Percentiles rank a stretch among this genome's conserved stretches.
Evolutionary conservation across 176 grass and related monocot species (phyloP).

Genomic region (Neostapfia colusana): DNA sequence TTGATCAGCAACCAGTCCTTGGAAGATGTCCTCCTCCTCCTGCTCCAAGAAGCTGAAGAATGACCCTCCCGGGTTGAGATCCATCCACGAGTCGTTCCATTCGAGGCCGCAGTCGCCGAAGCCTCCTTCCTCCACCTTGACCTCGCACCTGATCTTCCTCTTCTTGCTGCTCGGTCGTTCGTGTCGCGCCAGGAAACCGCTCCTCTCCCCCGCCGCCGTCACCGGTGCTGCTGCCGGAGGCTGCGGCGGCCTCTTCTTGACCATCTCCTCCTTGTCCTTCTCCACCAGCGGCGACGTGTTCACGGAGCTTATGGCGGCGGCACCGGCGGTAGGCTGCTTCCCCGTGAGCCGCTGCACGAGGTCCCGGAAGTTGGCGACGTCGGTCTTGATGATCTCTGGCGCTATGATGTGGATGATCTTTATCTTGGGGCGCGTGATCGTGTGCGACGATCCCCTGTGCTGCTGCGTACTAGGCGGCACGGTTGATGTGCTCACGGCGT

Average conservation of each 20-base stretch:
- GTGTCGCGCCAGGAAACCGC: background rate
- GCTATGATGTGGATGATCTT: conserved; percentile 71
- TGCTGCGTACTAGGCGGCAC: background rate
- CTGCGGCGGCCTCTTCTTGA: conserved; percentile 40
- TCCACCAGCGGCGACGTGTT: background rate
- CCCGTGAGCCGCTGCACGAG: conserved; percentile 92
- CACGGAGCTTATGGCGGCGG: background rate
- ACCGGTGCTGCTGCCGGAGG: background rate
- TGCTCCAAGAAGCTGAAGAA: conserved; percentile 72
- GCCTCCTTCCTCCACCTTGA: conserved; percentile 48
- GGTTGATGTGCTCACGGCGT: conserved; percentile 27
- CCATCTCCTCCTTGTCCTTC: background rate
- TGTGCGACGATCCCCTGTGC: conserved; percentile 12
- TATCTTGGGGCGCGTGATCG: conserved; percentile 58
- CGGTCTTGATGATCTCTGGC: conserved; percentile 92
- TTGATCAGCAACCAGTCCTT: conserved; percentile 29
- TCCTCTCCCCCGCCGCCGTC: background rate
- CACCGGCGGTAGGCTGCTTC: background rate
- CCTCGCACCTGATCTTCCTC: conserved; percentile 56
- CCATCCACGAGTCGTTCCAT: conserved; percentile 46
- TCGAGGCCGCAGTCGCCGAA: conserved; percentile 23
- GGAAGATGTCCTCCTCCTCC: conserved; percentile 46
- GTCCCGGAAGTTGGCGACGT: conserved; percentile 72
- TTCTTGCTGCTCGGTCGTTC: conserved; percentile 21
- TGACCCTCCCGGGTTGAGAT: conserved; percentile 39